Base-by-base conservation (phyloP, 352 stramenopile species). In the Pythium guiyangense region DNA sequence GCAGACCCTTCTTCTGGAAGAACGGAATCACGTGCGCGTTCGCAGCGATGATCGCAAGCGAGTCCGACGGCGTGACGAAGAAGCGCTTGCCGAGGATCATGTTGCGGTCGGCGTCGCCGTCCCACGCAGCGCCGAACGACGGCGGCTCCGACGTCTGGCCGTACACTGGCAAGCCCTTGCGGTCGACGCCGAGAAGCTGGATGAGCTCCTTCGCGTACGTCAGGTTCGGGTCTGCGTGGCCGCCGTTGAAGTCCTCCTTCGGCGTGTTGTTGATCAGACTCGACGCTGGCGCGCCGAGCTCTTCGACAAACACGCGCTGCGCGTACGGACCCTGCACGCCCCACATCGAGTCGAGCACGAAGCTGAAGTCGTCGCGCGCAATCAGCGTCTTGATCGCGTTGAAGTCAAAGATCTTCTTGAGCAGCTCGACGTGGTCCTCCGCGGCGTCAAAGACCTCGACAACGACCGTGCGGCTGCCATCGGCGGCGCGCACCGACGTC, bases 31-130 rank as follows among this genome's bases (percentile, higher is more conserved):
- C 75, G 69, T 98, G 89, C 51, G 92, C 97, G 69, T 99, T 98
- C 57, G 97, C 97, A 44, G 96, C 97, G 59, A 99, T 98, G 35
- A 99, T 90, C 37, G 97, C 97, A 49, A 99, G 80, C 64, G 92
- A 99, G 71, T 99, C 97, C 42, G 95, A 99, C 20, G 97, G 97
- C 25, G 97, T 99, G 50, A 99, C 96, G 70, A 99, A 99, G 77
- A 98, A 99, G 46, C 90, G 84, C 62, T 84, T 90, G 56, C 97
- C 97, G 52, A 99, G 84, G 63, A 99, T 99, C 74, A 99, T 98
- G 77, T 99, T 99, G 40, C 97, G 87, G 69, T 99, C 97, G 34
- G 95, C 97, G 68, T 99, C 97, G 26, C 97, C 97, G 72, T 99
- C 97, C 70, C 97, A 98, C 34, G 97, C 97, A 45, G 94, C 96